Evolutionary conservation across 176 grass and related monocot species (phyloP).

Genomic region (Puccinellia tenuiflora): DNA sequence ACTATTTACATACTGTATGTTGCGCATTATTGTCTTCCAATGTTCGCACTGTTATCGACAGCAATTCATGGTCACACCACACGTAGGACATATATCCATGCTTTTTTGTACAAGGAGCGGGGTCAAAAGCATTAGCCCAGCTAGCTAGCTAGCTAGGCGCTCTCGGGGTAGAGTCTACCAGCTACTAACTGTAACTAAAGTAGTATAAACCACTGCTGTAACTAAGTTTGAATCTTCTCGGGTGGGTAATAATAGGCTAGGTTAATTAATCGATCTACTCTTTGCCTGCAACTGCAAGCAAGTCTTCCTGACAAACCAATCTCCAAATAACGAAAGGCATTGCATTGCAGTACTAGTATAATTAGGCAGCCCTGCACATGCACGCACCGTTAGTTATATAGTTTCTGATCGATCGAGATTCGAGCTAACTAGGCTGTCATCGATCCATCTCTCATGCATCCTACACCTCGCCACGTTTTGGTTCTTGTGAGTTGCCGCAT

Average conservation of each 20-base stretch:
- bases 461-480: background rate
- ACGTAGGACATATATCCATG: background rate
- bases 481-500: background rate
- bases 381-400: background rate
- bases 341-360: background rate
- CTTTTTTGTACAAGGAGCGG: too few relatives aligned
- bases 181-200: background rate
- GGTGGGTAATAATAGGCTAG: background rate
- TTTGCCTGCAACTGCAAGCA: too few relatives aligned
- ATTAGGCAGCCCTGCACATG: background rate
- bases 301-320: background rate
- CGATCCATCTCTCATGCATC: background rate
- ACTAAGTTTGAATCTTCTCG: background rate
- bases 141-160: too few relatives aligned
- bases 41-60: constrained; percentile 1
- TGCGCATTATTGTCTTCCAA: background rate
- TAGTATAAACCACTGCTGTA: background rate
- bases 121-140: too few relatives aligned
- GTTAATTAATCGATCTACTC: too few relatives aligned
- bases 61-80: constrained; percentile 3
- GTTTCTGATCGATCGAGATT: too few relatives aligned
- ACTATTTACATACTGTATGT: too few relatives aligned
- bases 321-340: background rate
- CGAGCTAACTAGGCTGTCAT: background rate
- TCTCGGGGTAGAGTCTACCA: too few relatives aligned